Conservation (phyloP, 495 filamentous ascomycete genomes). For the Penicillium fimorum region DNA sequence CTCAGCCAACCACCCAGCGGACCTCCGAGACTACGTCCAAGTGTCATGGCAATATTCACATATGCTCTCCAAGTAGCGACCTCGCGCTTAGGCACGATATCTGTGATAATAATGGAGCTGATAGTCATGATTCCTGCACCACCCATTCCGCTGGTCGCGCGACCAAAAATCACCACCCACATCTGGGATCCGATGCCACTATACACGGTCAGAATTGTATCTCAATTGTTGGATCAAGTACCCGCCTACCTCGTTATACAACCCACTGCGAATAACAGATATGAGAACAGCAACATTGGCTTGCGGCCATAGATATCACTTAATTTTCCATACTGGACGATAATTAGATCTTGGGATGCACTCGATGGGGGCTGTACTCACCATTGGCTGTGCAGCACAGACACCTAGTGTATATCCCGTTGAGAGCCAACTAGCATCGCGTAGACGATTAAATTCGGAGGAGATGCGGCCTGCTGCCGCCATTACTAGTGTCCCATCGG, state of each 20-base stretch:
- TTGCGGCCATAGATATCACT: conserved; percentile 51
- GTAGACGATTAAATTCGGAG: conserved; percentile 62
- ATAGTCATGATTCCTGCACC: conserved; percentile 57
- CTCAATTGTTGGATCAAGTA: background rate
- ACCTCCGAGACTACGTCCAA: conserved; percentile 63
- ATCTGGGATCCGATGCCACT: conserved; percentile 54
- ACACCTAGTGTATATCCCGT: conserved; percentile 61
- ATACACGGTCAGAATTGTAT: conserved; percentile 4
- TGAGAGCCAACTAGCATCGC: conserved; percentile 64
- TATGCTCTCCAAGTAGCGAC: conserved; percentile 65
- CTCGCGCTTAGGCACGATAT: conserved; percentile 66
- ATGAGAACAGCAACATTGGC: conserved; percentile 37
- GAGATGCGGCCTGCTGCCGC: conserved; percentile 62
- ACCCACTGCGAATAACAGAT: conserved; percentile 44
- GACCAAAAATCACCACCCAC: conserved; percentile 55
- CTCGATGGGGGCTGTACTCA: conserved; percentile 13
- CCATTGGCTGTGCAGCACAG: conserved; percentile 57
- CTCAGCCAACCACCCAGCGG: conserved; percentile 63
- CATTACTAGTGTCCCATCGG: conserved; percentile 61
- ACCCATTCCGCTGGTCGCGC: conserved; percentile 58
- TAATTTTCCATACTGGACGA: conserved; percentile 42
- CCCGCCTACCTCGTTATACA: conserved; percentile 37
- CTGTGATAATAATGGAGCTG: conserved; percentile 62
- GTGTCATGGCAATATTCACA: conserved; percentile 62
- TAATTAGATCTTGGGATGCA: background rate